Base-by-base conservation (phyloP, 768 basidiomycete genomes). In the Chalciporus chontae region DNA sequence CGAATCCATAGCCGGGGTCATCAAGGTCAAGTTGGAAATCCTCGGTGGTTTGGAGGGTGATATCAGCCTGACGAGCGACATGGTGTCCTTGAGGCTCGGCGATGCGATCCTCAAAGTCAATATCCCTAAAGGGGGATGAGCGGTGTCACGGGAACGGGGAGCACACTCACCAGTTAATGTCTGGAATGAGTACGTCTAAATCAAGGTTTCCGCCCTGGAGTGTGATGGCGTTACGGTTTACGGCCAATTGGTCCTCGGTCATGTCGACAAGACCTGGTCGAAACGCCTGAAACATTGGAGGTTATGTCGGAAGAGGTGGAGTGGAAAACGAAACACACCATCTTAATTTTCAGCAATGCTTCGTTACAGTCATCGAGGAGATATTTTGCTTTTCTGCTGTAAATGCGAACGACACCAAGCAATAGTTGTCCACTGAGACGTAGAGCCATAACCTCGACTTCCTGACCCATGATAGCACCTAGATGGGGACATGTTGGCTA, bases 301-400 rank as follows among this genome's bases (percentile, higher is more conserved):
- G 52, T 44, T 38, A 52, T 17, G 45, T 24, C 36, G 11, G n/a
- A 10, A 6, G 24, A 40, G 11, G 15, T 21, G 13, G 50, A 18
- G 21, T 48, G 15, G 23, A 45, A 21, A 18, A 23, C 29, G 44
- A 4, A 37, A 53, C 63, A 19, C 46, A 92, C 94, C 87, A 96
- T 90, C 70, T 94, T 95, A 42, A 97, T 94, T 69, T 94, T 93
- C 34, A 94, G 73, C 39, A 98, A 72, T 0, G 95, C 94, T 67
- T 99, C 96, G 53, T 96, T 96, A 64, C 95, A 97, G 65, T 99
- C 96, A 62, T 99, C 96, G 54, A 97, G 72, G 3, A 99, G 79
- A 69, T 99, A 99, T 64, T 97, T 96, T 15, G 94, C 94, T 68
- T 99, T 99, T 39, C 95, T 79, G 62, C 92, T 94, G 70, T 99